These are phyloP conservation scores for Paraconiothyrium brasiliense DNA, from an alignment of 2,329 filamentous ascomycete genomes.

Conservation along the genomic window DNA sequence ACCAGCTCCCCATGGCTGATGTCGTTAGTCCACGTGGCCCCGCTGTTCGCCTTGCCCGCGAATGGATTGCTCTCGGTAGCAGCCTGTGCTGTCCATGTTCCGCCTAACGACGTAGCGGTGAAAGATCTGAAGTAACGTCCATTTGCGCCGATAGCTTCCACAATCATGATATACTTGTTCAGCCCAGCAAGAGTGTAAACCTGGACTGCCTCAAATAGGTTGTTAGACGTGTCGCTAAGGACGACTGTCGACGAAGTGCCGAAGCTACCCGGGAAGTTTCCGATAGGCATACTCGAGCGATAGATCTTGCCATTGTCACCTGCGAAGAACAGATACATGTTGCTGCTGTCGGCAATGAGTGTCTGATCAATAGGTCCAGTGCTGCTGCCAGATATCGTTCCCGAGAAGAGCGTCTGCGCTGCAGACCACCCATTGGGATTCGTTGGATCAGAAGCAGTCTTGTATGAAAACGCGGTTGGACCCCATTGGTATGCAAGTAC, in stretches of 20 bases:
- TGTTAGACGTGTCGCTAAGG: slow-evolving; percentile 63
- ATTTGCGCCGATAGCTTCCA: slow-evolving; percentile 66
- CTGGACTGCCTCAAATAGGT: slow-evolving; percentile 73
- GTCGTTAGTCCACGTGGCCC: slow-evolving; percentile 71
- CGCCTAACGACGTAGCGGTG: slow-evolving; percentile 66
- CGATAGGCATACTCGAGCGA: slow-evolving; percentile 69
- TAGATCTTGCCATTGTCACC: slow-evolving; percentile 75
- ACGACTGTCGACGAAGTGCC: slow-evolving; percentile 61
- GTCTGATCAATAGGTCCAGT: slow-evolving; percentile 71
- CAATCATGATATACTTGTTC: slow-evolving; percentile 72
- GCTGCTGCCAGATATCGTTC: slow-evolving; percentile 60
- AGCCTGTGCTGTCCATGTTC: slow-evolving; percentile 68
- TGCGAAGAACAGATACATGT: slow-evolving; percentile 74
- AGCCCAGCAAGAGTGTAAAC: slow-evolving; percentile 69
- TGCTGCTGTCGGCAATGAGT: slow-evolving; percentile 66
- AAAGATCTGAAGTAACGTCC: slow-evolving; percentile 75
- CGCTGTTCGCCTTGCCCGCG: slow-evolving; percentile 72
- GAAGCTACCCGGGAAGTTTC: slow-evolving; percentile 69
- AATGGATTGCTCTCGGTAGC: slow-evolving; percentile 67
- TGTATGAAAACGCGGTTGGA: slow-evolving; percentile 66
- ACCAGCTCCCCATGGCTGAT: slow-evolving; percentile 73
- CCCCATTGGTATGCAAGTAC: slow-evolving; percentile 74
- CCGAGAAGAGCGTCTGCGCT: slow-evolving; percentile 65
- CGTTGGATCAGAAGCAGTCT: slow-evolving; percentile 66
- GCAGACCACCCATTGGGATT: slow-evolving; percentile 67